Evolutionary conservation across 306 rosid genomes (phyloP), one percentile per base, ranked within the genome.

Genomic region (Citrullus mucosospermus): DNA sequence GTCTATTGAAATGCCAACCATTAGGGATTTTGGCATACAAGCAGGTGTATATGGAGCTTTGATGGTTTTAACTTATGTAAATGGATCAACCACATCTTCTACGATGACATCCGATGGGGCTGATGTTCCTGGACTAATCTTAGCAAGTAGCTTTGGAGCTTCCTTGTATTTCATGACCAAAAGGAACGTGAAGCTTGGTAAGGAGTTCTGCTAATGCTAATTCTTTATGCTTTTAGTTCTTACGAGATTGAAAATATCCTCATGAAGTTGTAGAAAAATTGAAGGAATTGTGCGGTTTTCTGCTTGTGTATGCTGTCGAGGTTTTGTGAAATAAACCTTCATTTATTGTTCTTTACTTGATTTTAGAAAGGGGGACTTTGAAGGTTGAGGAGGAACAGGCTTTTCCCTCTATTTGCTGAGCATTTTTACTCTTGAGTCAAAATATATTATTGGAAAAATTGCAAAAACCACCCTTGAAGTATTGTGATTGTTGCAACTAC

Each of bases 111-210:
- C 91, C 78, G 87, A 84, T 11, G 97, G 89, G 60, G 88, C 91
- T 15, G 97, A 92, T 89, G 91, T 91, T 78, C 89, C 99, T 46
- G 97, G 98, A 81, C 90, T 95, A 80, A 88, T 95, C 79, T 86
- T 95, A 89, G 99, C 99, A 77, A 91, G 97, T 86, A 95, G 99
- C 85, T 92, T 92, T 86, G 99, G 97, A 74, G 99, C 93, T 91
- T 95, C 97, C 84, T 83, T 95, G 86, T 95, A 92, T 85, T 95
- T 95, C 85, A 85, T 95, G 97, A 89, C 99, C 51, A 92, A 89
- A 83, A 91, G 84, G 86, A 95, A 95, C 80, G 88, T 89, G 38
- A 95, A 95, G 86, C 82, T 91, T 78, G 99, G 99, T 95, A 86
- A 82, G 83, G 78, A 82, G 56, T 75, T 79, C 80, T 81, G 6